Percentiles rank a stretch among this genome's conserved stretches.
Conservation (phyloP, 208 protist genomes). For the Acanthamoeba polyphaga region DNA sequence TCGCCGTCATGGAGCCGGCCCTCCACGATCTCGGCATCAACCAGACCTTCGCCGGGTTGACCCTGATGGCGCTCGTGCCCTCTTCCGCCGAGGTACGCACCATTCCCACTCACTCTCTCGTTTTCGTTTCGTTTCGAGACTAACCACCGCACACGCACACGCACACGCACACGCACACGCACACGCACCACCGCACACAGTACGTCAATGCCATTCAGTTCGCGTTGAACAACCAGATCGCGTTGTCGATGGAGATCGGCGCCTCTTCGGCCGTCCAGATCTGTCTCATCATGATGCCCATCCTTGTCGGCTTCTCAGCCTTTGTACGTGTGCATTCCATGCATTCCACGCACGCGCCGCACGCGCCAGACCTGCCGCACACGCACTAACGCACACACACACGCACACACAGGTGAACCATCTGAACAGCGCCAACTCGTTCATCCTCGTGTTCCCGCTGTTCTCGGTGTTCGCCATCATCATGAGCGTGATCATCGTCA, state of each 20-base stretch:
- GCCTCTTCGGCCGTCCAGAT: slow-evolving; percentile 81
- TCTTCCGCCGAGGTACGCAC: slow-evolving; percentile 85
- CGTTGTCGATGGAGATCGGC: slow-evolving; percentile 88
- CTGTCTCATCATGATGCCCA: slow-evolving; percentile 42
- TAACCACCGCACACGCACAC: too few species aligned
- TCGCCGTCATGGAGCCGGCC: slow-evolving; percentile 80
- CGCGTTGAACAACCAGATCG: slow-evolving; percentile 86
- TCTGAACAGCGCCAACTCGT: slow-evolving; percentile 57
- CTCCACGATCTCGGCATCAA: slow-evolving; percentile 83
- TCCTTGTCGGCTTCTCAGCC: slow-evolving; percentile 15
- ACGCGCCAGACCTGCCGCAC: neutral
- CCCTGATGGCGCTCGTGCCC: slow-evolving; percentile 87
- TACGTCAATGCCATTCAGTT: slow-evolving; percentile 80
- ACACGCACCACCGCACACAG: neutral
- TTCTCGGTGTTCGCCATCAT: slow-evolving; percentile 87
- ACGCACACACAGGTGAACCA: slow-evolving; percentile 45
- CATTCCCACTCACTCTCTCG: slow-evolving; percentile 70
- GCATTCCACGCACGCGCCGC: neutral
- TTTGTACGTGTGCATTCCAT: neutral
- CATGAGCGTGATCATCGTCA: slow-evolving; percentile 86
- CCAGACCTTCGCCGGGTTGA: slow-evolving; percentile 86
- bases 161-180: too few species aligned
- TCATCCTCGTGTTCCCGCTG: slow-evolving; percentile 85
- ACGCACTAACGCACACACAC: neutral
- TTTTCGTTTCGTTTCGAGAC: neutral